phyloP scores from a whole-genome alignment of 352 stramenopile species.

The Phytophthora foliorum region DNA sequence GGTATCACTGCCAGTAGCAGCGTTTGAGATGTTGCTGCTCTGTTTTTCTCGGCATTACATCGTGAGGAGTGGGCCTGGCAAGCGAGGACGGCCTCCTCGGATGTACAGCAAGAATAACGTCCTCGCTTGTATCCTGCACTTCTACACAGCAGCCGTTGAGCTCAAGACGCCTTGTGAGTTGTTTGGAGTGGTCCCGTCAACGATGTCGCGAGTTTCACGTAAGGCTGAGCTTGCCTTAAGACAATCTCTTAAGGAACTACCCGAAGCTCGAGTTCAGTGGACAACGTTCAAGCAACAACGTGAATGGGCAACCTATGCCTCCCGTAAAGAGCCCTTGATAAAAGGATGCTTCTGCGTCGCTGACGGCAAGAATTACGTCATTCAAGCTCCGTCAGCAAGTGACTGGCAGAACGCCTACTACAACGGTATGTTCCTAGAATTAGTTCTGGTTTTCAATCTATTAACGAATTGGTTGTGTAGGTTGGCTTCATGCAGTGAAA shows the following conservation, averaged over 20 bases:
- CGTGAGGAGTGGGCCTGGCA: conserved; percentile 1
- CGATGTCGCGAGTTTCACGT: neutral
- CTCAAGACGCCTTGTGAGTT: neutral
- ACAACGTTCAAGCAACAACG: neutral
- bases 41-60: neutral
- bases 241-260: neutral
- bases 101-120: neutral
- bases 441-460: too few species aligned
- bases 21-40: neutral
- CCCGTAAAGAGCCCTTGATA: neutral
- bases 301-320: too few species aligned
- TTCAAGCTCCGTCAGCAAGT: neutral
- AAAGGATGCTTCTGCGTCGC: neutral
- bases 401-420: neutral
- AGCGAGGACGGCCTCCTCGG: neutral
- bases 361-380: neutral
- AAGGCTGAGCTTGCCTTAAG: neutral
- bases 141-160: neutral
- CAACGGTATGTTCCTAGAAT: too few species aligned
- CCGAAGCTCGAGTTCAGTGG: neutral
- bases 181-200: neutral
- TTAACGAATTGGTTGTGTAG: too few species aligned
- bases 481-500: conserved; percentile 2
- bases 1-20: neutral
- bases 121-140: neutral